These are phyloP conservation scores for Ogataea glucozyma DNA, from an alignment of 805 yeast species.

Conservation along the genomic window DNA sequence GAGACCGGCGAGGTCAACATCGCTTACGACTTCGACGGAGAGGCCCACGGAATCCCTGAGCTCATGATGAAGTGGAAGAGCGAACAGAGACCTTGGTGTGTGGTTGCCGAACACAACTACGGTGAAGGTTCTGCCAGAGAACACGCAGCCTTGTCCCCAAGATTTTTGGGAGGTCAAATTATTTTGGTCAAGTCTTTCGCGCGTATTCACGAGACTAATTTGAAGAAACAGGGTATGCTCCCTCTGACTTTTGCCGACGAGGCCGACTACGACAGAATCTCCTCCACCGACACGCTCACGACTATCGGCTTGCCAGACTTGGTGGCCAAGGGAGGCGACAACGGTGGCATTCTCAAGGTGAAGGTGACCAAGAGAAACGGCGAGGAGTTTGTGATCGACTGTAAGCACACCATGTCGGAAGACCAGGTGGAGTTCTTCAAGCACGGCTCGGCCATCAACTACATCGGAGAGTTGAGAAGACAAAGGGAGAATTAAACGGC, in stretches of 20 bases:
- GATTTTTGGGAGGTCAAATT: slow-evolving; percentile 88
- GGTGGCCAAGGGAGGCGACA: slow-evolving; percentile 79
- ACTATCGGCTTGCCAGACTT: slow-evolving; percentile 74
- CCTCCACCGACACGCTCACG: slow-evolving; percentile 74
- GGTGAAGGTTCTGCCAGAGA: slow-evolving; percentile 99
- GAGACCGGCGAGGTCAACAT: slow-evolving; percentile 96
- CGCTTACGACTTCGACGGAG: slow-evolving; percentile 84
- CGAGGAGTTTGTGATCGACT: slow-evolving; percentile 61
- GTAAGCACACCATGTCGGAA: slow-evolving; percentile 94
- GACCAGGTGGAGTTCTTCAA: slow-evolving; percentile 96
- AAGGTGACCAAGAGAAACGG: slow-evolving; percentile 78
- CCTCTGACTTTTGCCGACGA: slow-evolving; percentile 93
- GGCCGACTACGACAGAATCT: slow-evolving; percentile 78
- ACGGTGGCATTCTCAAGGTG: slow-evolving; percentile 77
- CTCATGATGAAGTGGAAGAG: slow-evolving; percentile 94
- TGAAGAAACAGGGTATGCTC: slow-evolving; percentile 97
- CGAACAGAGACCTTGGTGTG: slow-evolving; percentile 85
- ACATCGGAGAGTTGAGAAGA: slow-evolving; percentile 49
- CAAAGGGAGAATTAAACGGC: slow-evolving; percentile 12
- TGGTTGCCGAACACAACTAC: slow-evolving; percentile 95
- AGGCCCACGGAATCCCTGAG: slow-evolving; percentile 82
- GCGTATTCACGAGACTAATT: slow-evolving; percentile 96
- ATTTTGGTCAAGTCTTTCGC: slow-evolving; percentile 94
- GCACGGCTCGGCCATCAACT: slow-evolving; percentile 96
- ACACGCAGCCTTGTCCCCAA: slow-evolving; percentile 95